Evolutionary conservation across 345 rosid genomes (phyloP).

Genomic region (Pistacia integerrima): DNA sequence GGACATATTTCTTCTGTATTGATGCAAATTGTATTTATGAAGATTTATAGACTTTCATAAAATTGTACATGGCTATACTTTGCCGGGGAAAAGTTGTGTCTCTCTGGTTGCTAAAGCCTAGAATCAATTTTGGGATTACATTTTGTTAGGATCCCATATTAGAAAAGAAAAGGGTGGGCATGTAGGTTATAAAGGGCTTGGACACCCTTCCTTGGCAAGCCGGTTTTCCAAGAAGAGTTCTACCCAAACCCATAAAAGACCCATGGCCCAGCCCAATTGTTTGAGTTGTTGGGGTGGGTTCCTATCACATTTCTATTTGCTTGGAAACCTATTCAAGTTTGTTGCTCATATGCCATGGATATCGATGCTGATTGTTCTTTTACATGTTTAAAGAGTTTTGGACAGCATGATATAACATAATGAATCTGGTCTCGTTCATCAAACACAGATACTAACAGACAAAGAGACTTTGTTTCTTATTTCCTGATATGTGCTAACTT

Average conservation of each 20-base stretch:
- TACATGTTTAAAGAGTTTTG: not conserved
- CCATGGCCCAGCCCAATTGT: too few relatives aligned
- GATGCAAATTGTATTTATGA: not conserved
- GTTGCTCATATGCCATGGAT: constrained; percentile 2
- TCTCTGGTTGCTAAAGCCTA: not conserved
- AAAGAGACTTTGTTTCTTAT: not conserved
- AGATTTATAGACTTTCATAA: not conserved
- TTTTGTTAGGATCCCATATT: too few relatives aligned
- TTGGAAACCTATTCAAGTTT: not conserved
- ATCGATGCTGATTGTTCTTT: not conserved
- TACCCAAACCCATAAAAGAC: too few relatives aligned
- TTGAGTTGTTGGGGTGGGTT: too few relatives aligned
- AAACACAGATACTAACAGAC: not conserved
- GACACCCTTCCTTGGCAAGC: too few relatives aligned
- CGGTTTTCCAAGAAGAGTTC: too few relatives aligned
- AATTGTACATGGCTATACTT: not conserved
- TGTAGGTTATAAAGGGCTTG: too few relatives aligned
- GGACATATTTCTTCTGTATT: too few relatives aligned
- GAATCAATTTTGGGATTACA: constrained; percentile 16
- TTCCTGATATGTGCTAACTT: not conserved
- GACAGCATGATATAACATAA: not conserved
- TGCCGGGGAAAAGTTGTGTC: not conserved
- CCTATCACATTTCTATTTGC: not conserved
- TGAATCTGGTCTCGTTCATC: not conserved
- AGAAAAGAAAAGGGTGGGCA: too few relatives aligned